Evolutionary conservation across 768 basidiomycete species (phyloP).

Genomic region (Termitomyces sp.): DNA sequence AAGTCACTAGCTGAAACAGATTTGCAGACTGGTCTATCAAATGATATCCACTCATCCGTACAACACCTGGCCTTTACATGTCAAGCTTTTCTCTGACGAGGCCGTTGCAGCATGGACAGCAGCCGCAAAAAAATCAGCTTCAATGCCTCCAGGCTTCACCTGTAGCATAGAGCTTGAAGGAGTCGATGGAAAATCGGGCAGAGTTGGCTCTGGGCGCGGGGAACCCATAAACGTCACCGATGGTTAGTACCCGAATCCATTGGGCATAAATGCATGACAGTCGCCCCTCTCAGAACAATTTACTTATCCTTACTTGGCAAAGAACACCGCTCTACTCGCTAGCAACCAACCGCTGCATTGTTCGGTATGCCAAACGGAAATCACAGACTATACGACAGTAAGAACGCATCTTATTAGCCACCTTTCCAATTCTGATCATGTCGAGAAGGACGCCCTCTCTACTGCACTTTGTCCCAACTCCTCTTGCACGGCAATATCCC

Average conservation of each 20-base stretch:
- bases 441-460: conserved; percentile 41
- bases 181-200: conserved; percentile 60
- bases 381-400: conserved; percentile 39
- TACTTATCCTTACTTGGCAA: conserved; percentile 41
- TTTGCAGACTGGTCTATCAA: conserved; percentile 46
- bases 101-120: conserved; percentile 51
- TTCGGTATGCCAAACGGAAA: conserved; percentile 37
- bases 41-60: conserved; percentile 69
- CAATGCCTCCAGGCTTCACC: conserved; percentile 50
- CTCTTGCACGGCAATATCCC: conserved; percentile 47
- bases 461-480: conserved; percentile 48
- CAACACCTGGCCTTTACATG: conserved; percentile 65
- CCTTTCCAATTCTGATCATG: not conserved
- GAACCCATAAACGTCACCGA: conserved; percentile 57
- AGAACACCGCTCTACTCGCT: conserved; percentile 38
- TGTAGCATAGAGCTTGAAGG: conserved; percentile 56
- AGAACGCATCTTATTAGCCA: conserved; percentile 14
- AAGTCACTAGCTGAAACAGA: not conserved
- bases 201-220: conserved; percentile 44
- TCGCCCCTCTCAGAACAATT: conserved; percentile 34
- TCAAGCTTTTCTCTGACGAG: conserved; percentile 68
- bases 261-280: not conserved
- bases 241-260: conserved; percentile 27
- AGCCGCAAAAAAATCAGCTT: conserved; percentile 18
- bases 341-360: conserved; percentile 31